These are phyloP conservation scores for Acanthamoeba culbertsoni DNA, from an alignment of 208 protist species.

Conservation along the genomic window DNA sequence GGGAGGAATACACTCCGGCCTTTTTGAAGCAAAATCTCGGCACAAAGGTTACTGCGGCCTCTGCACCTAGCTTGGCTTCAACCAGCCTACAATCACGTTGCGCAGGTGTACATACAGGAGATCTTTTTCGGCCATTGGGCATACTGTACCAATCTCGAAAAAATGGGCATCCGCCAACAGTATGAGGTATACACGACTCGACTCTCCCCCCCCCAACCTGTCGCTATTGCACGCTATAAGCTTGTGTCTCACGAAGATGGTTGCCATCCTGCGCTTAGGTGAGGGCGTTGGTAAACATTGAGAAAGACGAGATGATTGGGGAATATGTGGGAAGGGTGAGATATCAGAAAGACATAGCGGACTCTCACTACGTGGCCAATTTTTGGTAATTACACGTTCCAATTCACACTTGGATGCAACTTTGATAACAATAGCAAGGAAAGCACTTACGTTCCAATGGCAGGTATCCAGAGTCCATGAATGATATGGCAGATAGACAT, in stretches of 20 bases:
- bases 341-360: not conserved
- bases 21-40: not conserved
- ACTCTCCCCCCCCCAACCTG: no score
- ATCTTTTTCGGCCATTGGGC: slow-evolving; percentile 4
- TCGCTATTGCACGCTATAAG: not conserved
- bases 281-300: not conserved
- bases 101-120: not conserved
- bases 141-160: not conserved
- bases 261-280: not conserved
- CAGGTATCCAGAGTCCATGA: not conserved
- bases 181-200: not conserved
- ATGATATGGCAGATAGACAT: not conserved
- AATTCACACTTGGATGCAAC: not conserved
- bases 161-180: not conserved
- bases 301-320: not conserved
- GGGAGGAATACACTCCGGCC: not conserved
- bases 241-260: not conserved
- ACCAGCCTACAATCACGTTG: not conserved
- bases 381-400: not conserved
- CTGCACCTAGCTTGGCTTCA: not conserved
- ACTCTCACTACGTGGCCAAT: slow-evolving; percentile 32
- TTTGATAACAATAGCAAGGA: not conserved
- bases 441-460: not conserved
- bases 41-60: not conserved
- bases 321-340: slow-evolving; percentile 23